Base-by-base conservation (phyloP, 2,329 filamentous ascomycete genomes). In the Diaporthe batatas region DNA sequence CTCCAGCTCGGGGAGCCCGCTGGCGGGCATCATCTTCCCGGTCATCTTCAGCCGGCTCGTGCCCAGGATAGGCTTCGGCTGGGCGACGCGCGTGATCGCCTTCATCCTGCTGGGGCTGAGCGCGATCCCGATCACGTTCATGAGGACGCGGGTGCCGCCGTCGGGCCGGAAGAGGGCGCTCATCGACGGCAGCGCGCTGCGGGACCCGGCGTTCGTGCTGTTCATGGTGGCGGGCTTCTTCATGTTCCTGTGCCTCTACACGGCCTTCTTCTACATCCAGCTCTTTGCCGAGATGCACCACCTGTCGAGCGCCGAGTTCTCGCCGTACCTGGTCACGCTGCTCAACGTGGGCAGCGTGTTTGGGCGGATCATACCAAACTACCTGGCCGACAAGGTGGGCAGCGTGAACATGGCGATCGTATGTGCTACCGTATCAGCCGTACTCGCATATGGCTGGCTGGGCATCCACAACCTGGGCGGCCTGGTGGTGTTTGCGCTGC, bases 251-350 rank as follows among this genome's bases (percentile, higher is more conserved):
- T 83, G 82, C 44, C 78, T 88, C 29, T 88, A 87, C 77, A 81
- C 86, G 58, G 81, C 85, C 6, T 86, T 87, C 78, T 87, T 85
- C 77, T 87, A 85, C 78, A 81, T 86, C 75, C 79, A 83, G 76
- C 78, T 83, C 44, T 86, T 81, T 74, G 81, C 80, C 42, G 82
- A 83, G 59, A 81, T 81, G 65, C 84, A 84, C 76, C 81, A 80
- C 53, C 79, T 85, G 67, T 80, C 83, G 18, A 74, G 76, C 34
- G 51, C 72, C 8, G 75, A 75, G 47, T 81, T 84, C 64, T 79
- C 82, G 21, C 81, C 82, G 25, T 85, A 86, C 77, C 79, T 85
- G 18, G 81, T 87, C 51, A 80, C 80, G 16, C 47, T 80, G 49
- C 76, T 88, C 67, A 87, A 86, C 76, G 84, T 81, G 16, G 84